Evolutionary conservation across 2,329 filamentous ascomycete species (phyloP), one percentile per base, ranked within the genome.

Genomic region (Chrysoporthe austroafricana): DNA sequence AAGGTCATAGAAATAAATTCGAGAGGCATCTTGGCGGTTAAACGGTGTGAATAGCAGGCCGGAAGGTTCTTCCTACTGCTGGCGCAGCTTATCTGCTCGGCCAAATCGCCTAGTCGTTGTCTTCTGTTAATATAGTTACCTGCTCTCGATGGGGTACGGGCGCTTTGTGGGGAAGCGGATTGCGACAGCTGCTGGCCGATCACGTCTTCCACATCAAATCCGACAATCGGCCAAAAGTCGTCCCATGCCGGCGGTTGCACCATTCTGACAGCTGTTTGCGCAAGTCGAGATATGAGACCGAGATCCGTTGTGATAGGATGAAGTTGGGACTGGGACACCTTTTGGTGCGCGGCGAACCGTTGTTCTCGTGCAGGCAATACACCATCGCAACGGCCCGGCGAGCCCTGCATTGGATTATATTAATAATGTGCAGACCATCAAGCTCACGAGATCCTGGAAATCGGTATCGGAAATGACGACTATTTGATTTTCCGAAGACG

Each of bases 1-100:
- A 85, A 87, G 1, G 86, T 86, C 59, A 86, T 69, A 70, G 82
- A 85, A 75, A 88, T 89, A 74, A 89, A 89, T 75, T 89, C 86
- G 71, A 79, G 76, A 66, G 82, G 78, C 80, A 82, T 82, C 54
- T 72, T 78, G 64, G 18, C 44, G 32, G 50, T 54, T 1, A 21
- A 44, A 11, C 16, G 3, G n/a, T 44, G 36, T 18, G 34, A 21
- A 32, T 32, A 18, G 44, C 3, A 8, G 32, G 8, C 9, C 21
- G 36, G 36, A 36, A 43, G 5, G 14, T 2, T 34, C 42, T 64
- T 44, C 32, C 62, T 26, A 4, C 42, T 56, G 60, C 36, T 64
- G 34, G 18, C 34, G 39, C 13, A 2, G n/a, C 5, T 44, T 13
- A 32, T 52, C 34, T 66, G 16, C 18, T n/a, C 50, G n/a, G 13